These are phyloP conservation scores for Kalanchoe fedtschenkoi DNA, from an alignment of 164 flowering plant genomes.

Conservation along the genomic window DNA sequence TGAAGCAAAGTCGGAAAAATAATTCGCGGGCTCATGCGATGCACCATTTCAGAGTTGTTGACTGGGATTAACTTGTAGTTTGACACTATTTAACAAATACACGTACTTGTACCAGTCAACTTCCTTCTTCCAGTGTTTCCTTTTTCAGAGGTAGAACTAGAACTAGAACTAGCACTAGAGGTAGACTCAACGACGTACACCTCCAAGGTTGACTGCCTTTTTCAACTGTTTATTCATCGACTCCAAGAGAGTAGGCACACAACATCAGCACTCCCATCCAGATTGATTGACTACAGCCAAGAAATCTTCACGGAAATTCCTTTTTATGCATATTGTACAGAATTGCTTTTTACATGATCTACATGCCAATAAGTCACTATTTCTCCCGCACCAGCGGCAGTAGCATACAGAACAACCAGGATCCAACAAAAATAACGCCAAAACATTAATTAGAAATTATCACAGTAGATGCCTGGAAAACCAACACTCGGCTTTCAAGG, in stretches of 20 bases:
- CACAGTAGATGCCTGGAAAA: background rate
- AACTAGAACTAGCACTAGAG: conserved; percentile 13
- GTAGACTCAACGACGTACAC: conserved; percentile 27
- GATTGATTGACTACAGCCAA: conserved; percentile 26
- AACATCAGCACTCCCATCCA: conserved; percentile 74
- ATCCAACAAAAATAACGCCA: conserved; percentile 35
- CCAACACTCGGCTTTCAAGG: background rate
- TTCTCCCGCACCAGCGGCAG: conserved; percentile 85
- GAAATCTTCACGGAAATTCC: conserved; percentile 55
- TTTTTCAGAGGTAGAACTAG: conserved; percentile 35
- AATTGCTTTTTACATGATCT: conserved; percentile 52
- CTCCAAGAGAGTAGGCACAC: conserved; percentile 50
- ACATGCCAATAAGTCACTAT: conserved; percentile 50
- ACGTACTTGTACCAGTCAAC: conserved; percentile 93
- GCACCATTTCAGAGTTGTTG: background rate
- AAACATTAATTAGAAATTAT: background rate
- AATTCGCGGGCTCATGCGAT: background rate
- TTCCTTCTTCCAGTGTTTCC: conserved; percentile 79
- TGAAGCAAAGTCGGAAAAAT: background rate
- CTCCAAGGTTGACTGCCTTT: conserved; percentile 33
- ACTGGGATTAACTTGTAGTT: background rate
- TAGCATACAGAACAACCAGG: conserved; percentile 59
- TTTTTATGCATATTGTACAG: conserved; percentile 53
- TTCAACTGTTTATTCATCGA: conserved; percentile 36
- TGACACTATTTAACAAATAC: background rate